Base-by-base conservation (phyloP, 2,329 filamentous ascomycete species). In the Trichoderma sp. region DNA sequence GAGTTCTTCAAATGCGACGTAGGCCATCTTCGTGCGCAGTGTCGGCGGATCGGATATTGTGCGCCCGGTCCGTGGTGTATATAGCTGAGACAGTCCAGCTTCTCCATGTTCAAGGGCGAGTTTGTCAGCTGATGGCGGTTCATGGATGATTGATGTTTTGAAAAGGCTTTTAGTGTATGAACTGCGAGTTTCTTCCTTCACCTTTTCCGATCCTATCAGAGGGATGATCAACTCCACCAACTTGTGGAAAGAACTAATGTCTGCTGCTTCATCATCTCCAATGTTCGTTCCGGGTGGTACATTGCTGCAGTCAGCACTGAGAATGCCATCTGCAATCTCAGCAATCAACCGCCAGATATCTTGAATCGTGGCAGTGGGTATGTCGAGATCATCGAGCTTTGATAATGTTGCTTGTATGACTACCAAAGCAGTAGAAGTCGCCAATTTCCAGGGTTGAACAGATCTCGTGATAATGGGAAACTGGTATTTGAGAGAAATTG, bases 1-100 rank as follows among this genome's bases (percentile, higher is more conserved):
- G 2, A 99, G 85, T 75, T 96, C 92, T 69, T 93, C 88, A 33
- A 96, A 86, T 73, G 93, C 93, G 11, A 92, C 85, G 73, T 96
- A 96, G 63, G 90, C 88, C 85, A 98, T 94, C 58, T 85, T 86
- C 37, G 86, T 85, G 1, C 95, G 90, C 37, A 82, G 83, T 0
- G 88, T 91, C 2, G 91, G 89, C 0, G 84, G 76, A 0, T 91
- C 85, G 59, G 91, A 87, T 58, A 91, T 86, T 0, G 95, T 96
- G 21, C 91, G 88, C 1, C 94, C 94, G 40, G 86, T 83, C 0
- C 93, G 89, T 0, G 88, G 81, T 68, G 84, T 83, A 76, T 90
- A 91, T 5, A 97, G 82, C 14, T 75, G 73, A 0, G 75, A 71
- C 2, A 97, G 83, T 0, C 88, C 88, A 3, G 85, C 82, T 29